These are phyloP conservation scores for Aurinia saxatilis DNA, from an alignment of 345 rosid genomes.

Conservation along the genomic window DNA sequence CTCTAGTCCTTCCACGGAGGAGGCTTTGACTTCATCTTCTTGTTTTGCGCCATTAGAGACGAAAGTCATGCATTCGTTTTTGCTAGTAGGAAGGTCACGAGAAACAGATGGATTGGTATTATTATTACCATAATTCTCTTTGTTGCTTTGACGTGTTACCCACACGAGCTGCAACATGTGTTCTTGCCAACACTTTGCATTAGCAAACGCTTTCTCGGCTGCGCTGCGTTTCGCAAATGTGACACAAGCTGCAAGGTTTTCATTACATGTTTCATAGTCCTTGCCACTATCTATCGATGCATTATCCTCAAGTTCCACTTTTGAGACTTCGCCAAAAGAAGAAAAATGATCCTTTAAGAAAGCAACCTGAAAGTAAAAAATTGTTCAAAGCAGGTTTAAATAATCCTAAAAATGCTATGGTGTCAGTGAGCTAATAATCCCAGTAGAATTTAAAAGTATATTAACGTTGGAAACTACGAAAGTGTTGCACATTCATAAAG, in stretches of 20 bases:
- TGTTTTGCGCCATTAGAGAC: constrained; percentile 17
- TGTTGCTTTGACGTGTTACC: constrained; percentile 37
- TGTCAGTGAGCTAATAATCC: neutral
- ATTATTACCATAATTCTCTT: constrained; percentile 13
- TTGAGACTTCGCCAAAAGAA: constrained; percentile 56
- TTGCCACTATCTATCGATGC: constrained; percentile 31
- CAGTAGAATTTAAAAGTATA: neutral
- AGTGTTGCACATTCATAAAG: constrained; percentile 2
- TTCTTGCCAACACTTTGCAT: constrained; percentile 81
- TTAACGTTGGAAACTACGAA: neutral
- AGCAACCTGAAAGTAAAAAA: constrained; percentile 40
- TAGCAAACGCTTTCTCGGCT: constrained; percentile 76
- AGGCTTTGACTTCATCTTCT: constrained; percentile 11
- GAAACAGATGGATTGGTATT: constrained; percentile 21
- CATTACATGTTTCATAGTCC: constrained; percentile 29
- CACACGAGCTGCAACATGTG: constrained; percentile 61
- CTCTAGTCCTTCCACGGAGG: constrained; percentile 22
- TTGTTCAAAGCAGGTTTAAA: constrained; percentile 9
- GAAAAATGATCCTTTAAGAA: constrained; percentile 70
- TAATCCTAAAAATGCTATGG: neutral
- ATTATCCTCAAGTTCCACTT: constrained; percentile 60
- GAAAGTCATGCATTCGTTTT: constrained; percentile 26
- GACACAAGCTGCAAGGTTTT: constrained; percentile 41
- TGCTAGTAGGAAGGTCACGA: constrained; percentile 19
- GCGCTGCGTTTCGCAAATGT: constrained; percentile 53